phyloP scores from a whole-genome alignment of 169 alveolate genomes.

The Plasmodium gallinaceum region DNA sequence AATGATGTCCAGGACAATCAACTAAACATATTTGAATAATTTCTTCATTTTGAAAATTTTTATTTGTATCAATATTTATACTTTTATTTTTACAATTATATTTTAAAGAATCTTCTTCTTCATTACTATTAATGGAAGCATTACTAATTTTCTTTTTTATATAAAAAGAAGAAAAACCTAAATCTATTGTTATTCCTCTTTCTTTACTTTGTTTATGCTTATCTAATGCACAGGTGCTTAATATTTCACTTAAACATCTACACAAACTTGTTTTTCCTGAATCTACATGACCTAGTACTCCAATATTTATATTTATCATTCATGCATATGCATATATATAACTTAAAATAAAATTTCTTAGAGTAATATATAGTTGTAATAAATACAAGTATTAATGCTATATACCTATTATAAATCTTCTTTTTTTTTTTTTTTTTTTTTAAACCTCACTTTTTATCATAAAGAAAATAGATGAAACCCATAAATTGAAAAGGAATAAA shows the following conservation, averaged over 20 bases:
- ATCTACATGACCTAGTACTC: conserved; percentile 95
- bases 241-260: conserved; percentile 87
- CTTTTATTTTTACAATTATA: not conserved
- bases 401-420: too few relatives aligned
- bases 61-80: not conserved
- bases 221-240: conserved; percentile 94
- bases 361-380: too few relatives aligned
- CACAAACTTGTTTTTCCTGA: conserved; percentile 94
- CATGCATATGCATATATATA: not conserved
- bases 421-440: too few relatives aligned
- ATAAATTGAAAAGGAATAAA: not conserved
- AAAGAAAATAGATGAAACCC: not conserved
- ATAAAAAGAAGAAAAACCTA: conserved; percentile 93
- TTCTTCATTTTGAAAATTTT: conserved; percentile 52
- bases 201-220: conserved; percentile 93
- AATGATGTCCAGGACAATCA: conserved; percentile 97
- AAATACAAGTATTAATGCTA: too few relatives aligned
- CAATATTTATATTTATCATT: conserved; percentile 88
- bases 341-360: too few relatives aligned
- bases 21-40: conserved; percentile 91
- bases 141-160: conserved; percentile 29
- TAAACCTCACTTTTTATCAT: too few relatives aligned
- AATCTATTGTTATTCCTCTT: conserved; percentile 94
- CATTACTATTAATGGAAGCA: not conserved
- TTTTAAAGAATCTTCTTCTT: not conserved